Evolutionary conservation across 140 eudicot species (phyloP).

Genomic region (Bidens hawaiensis): DNA sequence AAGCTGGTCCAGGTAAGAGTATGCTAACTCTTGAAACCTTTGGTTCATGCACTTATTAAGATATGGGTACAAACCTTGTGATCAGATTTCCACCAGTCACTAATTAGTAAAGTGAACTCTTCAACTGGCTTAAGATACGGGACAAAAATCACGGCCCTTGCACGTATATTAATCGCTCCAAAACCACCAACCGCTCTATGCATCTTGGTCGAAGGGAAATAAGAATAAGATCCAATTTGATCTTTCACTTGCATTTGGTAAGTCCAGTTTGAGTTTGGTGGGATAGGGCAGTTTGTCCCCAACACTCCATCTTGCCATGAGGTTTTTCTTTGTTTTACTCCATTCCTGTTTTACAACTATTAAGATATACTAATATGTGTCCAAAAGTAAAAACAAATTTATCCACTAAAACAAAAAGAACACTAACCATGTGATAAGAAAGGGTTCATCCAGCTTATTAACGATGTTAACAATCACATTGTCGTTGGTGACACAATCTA

Average conservation of each 20-base stretch:
- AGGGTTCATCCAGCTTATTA: conserved; percentile 68
- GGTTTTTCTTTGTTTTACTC: conserved; percentile 50
- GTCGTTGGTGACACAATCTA: conserved; percentile 63
- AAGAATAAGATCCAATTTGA: conserved; percentile 48
- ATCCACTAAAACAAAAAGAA: background rate
- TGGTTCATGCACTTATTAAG: background rate
- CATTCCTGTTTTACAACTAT: conserved; percentile 41
- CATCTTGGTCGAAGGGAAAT: conserved; percentile 51
- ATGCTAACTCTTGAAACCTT: no score
- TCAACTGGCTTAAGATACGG: conserved; percentile 55
- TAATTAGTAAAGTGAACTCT: conserved; percentile 43
- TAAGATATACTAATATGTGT: conserved; percentile 8
- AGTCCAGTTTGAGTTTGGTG: conserved; percentile 51
- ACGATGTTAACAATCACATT: conserved; percentile 54
- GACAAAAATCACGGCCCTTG: conserved; percentile 45
- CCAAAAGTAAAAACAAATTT: background rate
- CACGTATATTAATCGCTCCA: conserved; percentile 38
- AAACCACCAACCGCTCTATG: conserved; percentile 58
- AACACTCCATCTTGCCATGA: conserved; percentile 75
- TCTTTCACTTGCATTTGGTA: conserved; percentile 56
- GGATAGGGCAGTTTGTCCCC: conserved; percentile 67
- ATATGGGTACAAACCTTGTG: conserved; percentile 45
- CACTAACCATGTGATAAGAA: conserved; percentile 74
- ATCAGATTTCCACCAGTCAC: conserved; percentile 62
- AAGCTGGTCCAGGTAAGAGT: no score